phyloP scores from a whole-genome alignment of 2,329 filamentous ascomycete species.

The Fusarium illudens region DNA sequence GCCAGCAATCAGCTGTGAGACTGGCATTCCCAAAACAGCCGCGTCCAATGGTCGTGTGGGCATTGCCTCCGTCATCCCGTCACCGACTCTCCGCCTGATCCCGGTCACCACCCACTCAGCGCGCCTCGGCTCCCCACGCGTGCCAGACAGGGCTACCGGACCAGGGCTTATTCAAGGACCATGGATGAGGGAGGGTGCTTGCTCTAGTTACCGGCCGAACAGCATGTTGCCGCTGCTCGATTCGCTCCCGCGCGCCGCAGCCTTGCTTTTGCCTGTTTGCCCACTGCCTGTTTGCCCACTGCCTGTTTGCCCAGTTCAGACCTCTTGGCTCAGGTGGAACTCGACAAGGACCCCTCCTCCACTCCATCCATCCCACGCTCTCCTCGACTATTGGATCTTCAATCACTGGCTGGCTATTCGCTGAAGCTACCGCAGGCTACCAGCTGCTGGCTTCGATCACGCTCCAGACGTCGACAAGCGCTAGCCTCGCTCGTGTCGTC shows the following conservation, averaged over 20 bases:
- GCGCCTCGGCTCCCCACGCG: slow-evolving; percentile 29
- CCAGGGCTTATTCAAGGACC: not conserved
- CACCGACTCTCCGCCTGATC: slow-evolving; percentile 26
- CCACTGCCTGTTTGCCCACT: not conserved
- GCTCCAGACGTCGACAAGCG: slow-evolving; percentile 9
- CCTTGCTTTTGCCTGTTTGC: slow-evolving; percentile 23
- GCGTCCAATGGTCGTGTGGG: not conserved
- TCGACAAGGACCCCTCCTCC: not conserved
- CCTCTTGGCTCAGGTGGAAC: slow-evolving; percentile 2
- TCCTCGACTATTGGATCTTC: not conserved
- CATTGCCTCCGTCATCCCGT: slow-evolving; percentile 29
- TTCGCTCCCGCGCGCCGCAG: slow-evolving; percentile 16
- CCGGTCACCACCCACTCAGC: slow-evolving; percentile 27
- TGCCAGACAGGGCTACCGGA: slow-evolving; percentile 16
- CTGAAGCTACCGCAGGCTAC: not conserved
- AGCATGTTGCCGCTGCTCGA: slow-evolving; percentile 6
- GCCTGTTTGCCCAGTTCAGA: not conserved
- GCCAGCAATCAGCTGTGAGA: not conserved
- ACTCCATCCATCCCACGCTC: not conserved
- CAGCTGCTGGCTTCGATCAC: slow-evolving; percentile 13
- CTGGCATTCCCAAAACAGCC: slow-evolving; percentile 2
- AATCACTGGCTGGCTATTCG: not conserved
- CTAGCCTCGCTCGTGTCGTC: slow-evolving; percentile 1
- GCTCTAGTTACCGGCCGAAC: not conserved
- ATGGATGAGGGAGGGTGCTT: not conserved